Base-by-base conservation (phyloP, 2,329 filamentous ascomycete species). In the Calonectria ilicicola region DNA sequence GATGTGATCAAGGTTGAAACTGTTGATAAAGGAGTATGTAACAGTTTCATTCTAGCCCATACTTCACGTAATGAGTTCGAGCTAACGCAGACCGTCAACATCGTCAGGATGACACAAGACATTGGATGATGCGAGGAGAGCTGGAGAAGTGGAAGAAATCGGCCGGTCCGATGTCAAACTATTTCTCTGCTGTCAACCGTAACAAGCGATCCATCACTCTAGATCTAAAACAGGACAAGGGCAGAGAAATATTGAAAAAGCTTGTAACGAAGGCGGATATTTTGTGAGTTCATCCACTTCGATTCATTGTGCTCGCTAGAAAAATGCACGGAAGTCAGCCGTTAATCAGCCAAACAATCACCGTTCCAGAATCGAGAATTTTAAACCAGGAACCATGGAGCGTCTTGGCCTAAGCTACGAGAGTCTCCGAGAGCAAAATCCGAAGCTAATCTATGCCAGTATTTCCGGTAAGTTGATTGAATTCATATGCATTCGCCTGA, bases 111-210 rank as follows among this genome's bases (percentile, higher is more conserved):
- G 75, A 77, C 35, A 77, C 74, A 15, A 72, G 74, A 27, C 67
- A 75, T 10, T 77, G 75, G 75, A 60, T 49, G 62, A 74, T 74
- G 58, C 23, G 53, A 6, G 70, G 74, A 26, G 69, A 78, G 72
- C 74, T 82, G 5, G 76, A 76, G 72, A 74, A 77, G 5, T 81
- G 80, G 77, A 81, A 72, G 62, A 64, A 49, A 21, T 42, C 23
- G 19, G 47, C 72, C 17, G 42, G 77, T 23, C 78, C 82, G 12
- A 85, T 84, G 51, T 86, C 85, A 1, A 80, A 82, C 49, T 87
- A 87, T 74, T 87, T 86, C 75, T 81, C 82, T 6, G 80, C 84
- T 2, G 80, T 87, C 27, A 87, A 87, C 49, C 82, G 86, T 14
- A 87, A 87, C 71, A 87, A 87, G 72, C 78, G 82, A 10, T 86